A percentile compares a stretch with the other conserved stretches of the same genome.
phyloP scores from a whole-genome alignment of 352 stramenopile species.

The Phytopythium cucurbitacearum region DNA sequence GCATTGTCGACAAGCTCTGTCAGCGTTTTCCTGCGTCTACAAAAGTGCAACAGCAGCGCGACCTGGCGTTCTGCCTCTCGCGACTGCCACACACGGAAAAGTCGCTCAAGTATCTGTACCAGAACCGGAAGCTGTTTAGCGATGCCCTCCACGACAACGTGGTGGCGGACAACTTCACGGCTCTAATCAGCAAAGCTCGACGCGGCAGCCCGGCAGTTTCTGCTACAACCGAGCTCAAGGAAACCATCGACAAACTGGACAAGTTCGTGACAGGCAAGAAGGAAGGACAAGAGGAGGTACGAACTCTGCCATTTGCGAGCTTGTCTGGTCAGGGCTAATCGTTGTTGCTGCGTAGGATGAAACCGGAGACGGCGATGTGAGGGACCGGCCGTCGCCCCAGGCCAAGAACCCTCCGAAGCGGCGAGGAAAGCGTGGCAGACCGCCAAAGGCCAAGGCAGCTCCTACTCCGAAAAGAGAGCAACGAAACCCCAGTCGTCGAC shows the following conservation, averaged over 20 bases:
- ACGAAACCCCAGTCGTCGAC: constrained; percentile 13
- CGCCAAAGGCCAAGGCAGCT: constrained; percentile 4
- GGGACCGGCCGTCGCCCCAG: not conserved
- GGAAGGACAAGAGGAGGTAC: constrained; percentile 52
- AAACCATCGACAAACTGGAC: constrained; percentile 71
- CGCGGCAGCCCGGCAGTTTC: constrained; percentile 30
- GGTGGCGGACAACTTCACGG: constrained; percentile 89
- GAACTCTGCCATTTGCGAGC: not conserved
- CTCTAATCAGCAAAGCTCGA: constrained; percentile 65
- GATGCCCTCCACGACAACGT: constrained; percentile 89
- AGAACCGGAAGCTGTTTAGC: constrained; percentile 88
- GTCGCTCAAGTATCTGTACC: constrained; percentile 89
- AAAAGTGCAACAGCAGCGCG: constrained; percentile 59
- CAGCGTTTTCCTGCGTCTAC: constrained; percentile 90
- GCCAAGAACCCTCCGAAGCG: not conserved
- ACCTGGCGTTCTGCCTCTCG: constrained; percentile 95
- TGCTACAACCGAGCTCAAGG: constrained; percentile 64
- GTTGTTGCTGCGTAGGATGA: constrained; percentile 12
- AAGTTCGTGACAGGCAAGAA: constrained; percentile 43
- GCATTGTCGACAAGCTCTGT: constrained; percentile 90
- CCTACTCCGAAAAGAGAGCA: constrained; percentile 24
- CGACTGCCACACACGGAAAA: constrained; percentile 93
- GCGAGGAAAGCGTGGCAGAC: constrained; percentile 1
- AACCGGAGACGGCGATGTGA: not conserved
- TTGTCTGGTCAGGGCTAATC: too few species aligned